Percentiles rank a stretch among this genome's conserved stretches.
Conservation (phyloP, 805 yeast genomes). For the Ogataea kodamae region DNA sequence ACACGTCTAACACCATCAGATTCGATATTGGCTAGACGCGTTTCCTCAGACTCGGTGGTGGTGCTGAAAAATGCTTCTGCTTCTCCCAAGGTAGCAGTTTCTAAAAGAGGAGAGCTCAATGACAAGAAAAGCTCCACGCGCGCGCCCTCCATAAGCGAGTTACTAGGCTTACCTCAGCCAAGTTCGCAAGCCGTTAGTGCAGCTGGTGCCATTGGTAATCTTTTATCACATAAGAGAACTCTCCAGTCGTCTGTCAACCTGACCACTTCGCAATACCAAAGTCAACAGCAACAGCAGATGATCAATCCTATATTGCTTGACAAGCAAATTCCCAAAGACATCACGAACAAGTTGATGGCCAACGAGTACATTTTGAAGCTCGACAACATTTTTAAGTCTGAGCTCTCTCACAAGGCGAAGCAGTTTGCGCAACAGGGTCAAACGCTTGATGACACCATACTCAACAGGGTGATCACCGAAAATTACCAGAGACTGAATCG, state of each 20-base stretch:
- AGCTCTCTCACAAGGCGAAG: constrained; percentile 29
- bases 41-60: constrained; percentile 4
- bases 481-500: constrained; percentile 30
- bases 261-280: constrained; percentile 20
- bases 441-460: constrained; percentile 31
- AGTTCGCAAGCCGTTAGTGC: constrained; percentile 35
- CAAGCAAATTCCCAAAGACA: constrained; percentile 30
- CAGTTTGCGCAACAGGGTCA: constrained; percentile 28
- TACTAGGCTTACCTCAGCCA: constrained; percentile 29
- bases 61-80: background rate
- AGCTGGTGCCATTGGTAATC: constrained; percentile 34
- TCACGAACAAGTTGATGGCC: constrained; percentile 28
- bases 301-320: constrained; percentile 34
- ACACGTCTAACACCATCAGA: constrained; percentile 3
- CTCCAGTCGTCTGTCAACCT: constrained; percentile 20
- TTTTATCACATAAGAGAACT: constrained; percentile 30
- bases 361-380: constrained; percentile 33
- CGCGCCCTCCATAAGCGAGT: constrained; percentile 28
- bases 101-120: constrained; percentile 6
- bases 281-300: constrained; percentile 29
- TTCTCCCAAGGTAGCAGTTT: constrained; percentile 1
- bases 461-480: constrained; percentile 31
- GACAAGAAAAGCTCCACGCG: constrained; percentile 14
- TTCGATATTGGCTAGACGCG: constrained; percentile 1
- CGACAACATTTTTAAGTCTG: constrained; percentile 34